These are phyloP conservation scores for Neurospora cerealis DNA, from an alignment of 495 filamentous ascomycete genomes.

Conservation along the genomic window DNA sequence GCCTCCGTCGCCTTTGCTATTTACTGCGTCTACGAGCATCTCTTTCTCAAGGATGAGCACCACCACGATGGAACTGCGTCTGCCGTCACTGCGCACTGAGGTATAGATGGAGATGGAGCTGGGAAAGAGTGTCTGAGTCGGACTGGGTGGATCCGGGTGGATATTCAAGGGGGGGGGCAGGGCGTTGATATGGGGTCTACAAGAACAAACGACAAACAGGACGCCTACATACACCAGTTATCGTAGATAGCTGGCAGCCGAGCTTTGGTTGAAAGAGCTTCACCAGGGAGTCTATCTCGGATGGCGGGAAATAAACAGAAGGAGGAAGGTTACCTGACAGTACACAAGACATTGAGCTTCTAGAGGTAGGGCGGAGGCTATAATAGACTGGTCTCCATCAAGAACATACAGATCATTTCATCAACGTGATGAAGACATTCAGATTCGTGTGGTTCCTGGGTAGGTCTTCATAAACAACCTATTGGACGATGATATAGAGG, in stretches of 20 bases:
- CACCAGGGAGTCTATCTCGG: background rate
- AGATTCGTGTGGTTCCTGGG: background rate
- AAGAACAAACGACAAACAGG: background rate
- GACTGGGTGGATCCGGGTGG: background rate
- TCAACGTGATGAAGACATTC: background rate
- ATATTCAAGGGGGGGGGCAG: background rate
- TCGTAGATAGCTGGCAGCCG: background rate
- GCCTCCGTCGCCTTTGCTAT: slow-evolving; percentile 81
- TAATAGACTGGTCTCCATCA: background rate
- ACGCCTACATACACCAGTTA: background rate
- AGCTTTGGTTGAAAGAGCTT: background rate
- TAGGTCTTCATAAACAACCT: background rate
- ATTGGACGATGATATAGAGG: background rate
- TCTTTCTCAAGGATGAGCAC: slow-evolving; percentile 67
- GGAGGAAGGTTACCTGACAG: background rate
- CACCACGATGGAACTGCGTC: slow-evolving; percentile 39
- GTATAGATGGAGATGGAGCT: slow-evolving; percentile 5
- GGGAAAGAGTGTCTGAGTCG: background rate
- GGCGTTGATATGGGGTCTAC: background rate
- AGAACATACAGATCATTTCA: background rate
- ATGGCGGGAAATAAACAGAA: background rate
- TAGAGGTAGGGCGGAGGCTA: background rate
- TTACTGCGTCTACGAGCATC: slow-evolving; percentile 80
- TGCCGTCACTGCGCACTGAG: background rate
- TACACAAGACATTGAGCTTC: background rate